Evolutionary conservation across 192 early-diverging fungal genomes (phyloP), one percentile per base, ranked within the genome.

Genomic region (Thamnidium elegans): DNA sequence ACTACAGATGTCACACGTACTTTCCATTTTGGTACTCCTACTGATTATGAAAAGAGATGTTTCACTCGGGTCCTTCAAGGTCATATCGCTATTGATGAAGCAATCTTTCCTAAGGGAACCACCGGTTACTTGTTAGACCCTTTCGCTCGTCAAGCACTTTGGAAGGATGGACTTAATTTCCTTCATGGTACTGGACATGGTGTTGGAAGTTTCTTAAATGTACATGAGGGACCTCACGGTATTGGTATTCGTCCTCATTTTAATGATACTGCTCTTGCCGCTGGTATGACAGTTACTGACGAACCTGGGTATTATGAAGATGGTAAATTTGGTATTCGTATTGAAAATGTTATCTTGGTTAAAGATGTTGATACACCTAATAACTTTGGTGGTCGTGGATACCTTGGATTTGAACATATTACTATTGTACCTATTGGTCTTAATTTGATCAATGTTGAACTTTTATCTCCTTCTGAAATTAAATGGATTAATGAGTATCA

Each of bases 251-350:
- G 94, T 39, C 79, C 85, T 53, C 78, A 68, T 13, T 88, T 84
- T 74, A 87, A 94, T 70, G 87, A 90, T 50, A 83, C 81, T 5
- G 87, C 89, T 3, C 78, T 99, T 43, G 85, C 83, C 43, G 81
- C 86, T 7, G 94, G 94, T 15, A 99, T 99, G 97, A 94, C 90
- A 0, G 87, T 99, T 39, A 94, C 97, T 17, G 92, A 99, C 71
- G 93, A 99, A 76, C 97, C 97, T 17, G 97, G 97, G 1, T 99
- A 92, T 81, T 99, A 99, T 71, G 87, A 96, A 74, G 94, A 99
- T 74, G 94, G 94, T 21, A 79, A 84, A 36, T 99, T 97, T 74
- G 97, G 97, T 62, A 97, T 97, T 68, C 92, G 97, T 68, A 96
- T 97, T 68, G 97, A 99, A 76, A 97, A 94, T 70, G 87, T 96